Conservation (phyloP, 176 grass and related monocot genomes). For the Oryza meridionalis region DNA sequence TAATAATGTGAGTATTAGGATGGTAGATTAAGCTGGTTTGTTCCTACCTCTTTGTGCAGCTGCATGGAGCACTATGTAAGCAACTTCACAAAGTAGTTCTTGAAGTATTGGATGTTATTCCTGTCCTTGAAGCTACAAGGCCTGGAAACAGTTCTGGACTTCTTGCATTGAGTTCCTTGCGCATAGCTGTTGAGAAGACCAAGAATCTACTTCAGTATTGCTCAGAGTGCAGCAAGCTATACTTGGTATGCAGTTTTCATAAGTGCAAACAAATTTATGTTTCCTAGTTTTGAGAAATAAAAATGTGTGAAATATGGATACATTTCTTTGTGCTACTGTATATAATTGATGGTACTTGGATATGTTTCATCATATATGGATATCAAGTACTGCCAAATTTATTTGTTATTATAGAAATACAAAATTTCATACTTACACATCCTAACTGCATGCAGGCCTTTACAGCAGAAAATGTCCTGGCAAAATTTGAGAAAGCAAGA, state of each 20-base stretch:
- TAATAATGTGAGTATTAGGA: constrained; percentile 11
- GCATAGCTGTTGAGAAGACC: constrained; percentile 63
- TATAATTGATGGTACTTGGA: background rate
- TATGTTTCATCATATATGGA: constrained; percentile 19
- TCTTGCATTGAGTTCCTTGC: constrained; percentile 67
- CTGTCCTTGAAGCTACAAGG: constrained; percentile 57
- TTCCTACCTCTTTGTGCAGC: constrained; percentile 51
- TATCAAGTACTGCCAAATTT: constrained; percentile 5
- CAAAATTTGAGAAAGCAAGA: constrained; percentile 83
- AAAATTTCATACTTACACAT: constrained; percentile 19
- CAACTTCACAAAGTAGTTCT: constrained; percentile 57
- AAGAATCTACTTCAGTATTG: constrained; percentile 77
- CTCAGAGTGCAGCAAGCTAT: constrained; percentile 89
- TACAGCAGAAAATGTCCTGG: constrained; percentile 54
- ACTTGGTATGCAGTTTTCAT: constrained; percentile 64
- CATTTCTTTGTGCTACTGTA: background rate
- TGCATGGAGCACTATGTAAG: constrained; percentile 82
- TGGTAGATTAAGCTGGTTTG: constrained; percentile 30
- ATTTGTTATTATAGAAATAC: background rate
- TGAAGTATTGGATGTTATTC: constrained; percentile 62
- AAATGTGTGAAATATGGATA: constrained; percentile 13
- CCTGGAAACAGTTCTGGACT: constrained; percentile 60
- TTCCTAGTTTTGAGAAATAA: constrained; percentile 31
- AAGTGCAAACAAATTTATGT: background rate
- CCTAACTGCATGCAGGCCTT: constrained; percentile 56